Base-by-base conservation (phyloP, 768 basidiomycete genomes). In the Panus rudis region DNA sequence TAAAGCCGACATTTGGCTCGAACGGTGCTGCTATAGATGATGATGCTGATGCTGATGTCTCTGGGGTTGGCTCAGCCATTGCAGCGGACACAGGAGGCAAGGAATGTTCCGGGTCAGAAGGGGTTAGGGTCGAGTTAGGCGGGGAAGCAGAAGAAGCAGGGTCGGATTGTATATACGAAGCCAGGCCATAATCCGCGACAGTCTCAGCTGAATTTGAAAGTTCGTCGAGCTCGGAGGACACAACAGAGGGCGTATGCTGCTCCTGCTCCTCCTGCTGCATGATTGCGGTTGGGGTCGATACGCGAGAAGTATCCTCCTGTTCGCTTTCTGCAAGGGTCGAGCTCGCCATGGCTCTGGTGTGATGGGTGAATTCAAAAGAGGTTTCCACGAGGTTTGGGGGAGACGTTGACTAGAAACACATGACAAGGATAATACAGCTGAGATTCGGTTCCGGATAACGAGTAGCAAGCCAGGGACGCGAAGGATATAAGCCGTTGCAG, bases 221-320 rank as follows among this genome's bases (percentile, higher is more conserved):
- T 22, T 20, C 7, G 21, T 24, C 4, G 41, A 33, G 12, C n/a
- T 11, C 13, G 31, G 17, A 39, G 33, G 33, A 8, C n/a, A 7
- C 8, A 35, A 7, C 10, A 35, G n/a, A n/a, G 6, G 37, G 26
- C 11, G 19, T 24, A 17, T 11, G 44, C 30, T 30, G 41, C 14
- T 28, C 22, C 5, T 16, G n/a, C 30, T 17, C 23, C 26, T 14
- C 20, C 35, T 8, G 35, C 6, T 19, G 28, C 20, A n/a, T 16
- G 24, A 23, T 13, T 21, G 43, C 43, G 8, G 30, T 47, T 24
- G 46, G 46, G 23, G 46, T 47, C 21, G 46, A 28, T 25, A 47
- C 31, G 13, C 40, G 40, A 10, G 40, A 41, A 13, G 14, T 35
- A 22, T 47, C 46, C 17, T 47, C 46, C 24, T 47, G 40, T 21